A percentile compares a stretch with the other conserved stretches of the same genome.
phyloP scores from a whole-genome alignment of 2,329 filamentous ascomycete species.

The Cladosporium velox region DNA sequence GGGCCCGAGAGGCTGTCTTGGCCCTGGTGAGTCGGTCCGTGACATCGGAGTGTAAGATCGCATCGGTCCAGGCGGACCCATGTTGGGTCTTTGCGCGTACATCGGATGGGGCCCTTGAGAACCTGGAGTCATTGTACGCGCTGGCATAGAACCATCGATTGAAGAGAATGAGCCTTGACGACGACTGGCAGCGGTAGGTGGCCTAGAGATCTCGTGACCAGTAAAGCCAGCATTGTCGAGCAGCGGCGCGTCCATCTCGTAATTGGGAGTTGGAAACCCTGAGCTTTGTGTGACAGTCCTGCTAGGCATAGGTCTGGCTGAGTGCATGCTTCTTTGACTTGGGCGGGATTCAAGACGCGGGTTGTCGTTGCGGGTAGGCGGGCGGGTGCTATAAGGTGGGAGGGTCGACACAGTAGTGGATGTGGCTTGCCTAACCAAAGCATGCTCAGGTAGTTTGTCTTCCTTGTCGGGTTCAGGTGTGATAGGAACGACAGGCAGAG shows the following conservation, averaged over 20 bases:
- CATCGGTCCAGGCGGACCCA: slow-evolving; percentile 10
- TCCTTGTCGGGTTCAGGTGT: slow-evolving; percentile 57
- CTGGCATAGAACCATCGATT: slow-evolving; percentile 27
- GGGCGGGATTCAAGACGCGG: slow-evolving; percentile 39
- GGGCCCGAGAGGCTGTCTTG: slow-evolving; percentile 10
- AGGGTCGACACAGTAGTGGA: slow-evolving; percentile 42
- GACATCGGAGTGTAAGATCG: slow-evolving; percentile 28
- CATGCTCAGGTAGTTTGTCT: slow-evolving; percentile 43
- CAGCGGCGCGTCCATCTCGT: slow-evolving; percentile 65
- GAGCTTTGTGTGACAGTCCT: slow-evolving; percentile 59
- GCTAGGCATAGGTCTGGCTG: slow-evolving; percentile 40
- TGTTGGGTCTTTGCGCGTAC: slow-evolving; percentile 23
- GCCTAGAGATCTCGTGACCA: slow-evolving; percentile 30
- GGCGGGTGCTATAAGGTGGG: slow-evolving; percentile 54
- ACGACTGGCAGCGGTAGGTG: slow-evolving; percentile 28
- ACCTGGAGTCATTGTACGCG: slow-evolving; percentile 24
- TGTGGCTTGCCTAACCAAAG: slow-evolving; percentile 39
- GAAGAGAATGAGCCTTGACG: slow-evolving; percentile 31
- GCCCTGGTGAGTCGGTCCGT: slow-evolving; percentile 23
- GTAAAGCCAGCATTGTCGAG: slow-evolving; percentile 57
- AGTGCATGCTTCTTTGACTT: slow-evolving; percentile 45
- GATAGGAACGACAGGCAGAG: slow-evolving; percentile 63
- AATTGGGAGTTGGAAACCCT: slow-evolving; percentile 55
- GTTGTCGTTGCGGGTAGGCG: slow-evolving; percentile 52
- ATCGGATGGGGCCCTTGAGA: slow-evolving; percentile 22